Evolutionary conservation across 805 yeast genomes (phyloP).

Genomic region (Lipomyces kockii): DNA sequence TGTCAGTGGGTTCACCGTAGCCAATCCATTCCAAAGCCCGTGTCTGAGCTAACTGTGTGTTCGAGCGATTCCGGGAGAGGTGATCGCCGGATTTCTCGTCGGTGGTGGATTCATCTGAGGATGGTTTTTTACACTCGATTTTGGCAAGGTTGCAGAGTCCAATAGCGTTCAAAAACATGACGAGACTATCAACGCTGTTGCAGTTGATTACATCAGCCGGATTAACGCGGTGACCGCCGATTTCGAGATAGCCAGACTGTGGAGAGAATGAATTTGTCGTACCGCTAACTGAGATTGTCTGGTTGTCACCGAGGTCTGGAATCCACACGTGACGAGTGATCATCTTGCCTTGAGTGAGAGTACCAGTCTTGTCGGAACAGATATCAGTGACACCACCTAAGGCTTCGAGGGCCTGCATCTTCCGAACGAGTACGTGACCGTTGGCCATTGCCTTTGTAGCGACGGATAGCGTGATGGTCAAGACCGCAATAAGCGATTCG

Average conservation of each 20-base stretch:
- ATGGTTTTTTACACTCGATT: slow-evolving; percentile 50
- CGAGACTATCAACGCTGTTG: slow-evolving; percentile 8
- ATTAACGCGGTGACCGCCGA: slow-evolving; percentile 9
- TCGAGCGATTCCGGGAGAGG: background rate
- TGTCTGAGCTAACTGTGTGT: background rate
- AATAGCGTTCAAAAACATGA: slow-evolving; percentile 64
- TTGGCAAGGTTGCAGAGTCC: slow-evolving; percentile 81
- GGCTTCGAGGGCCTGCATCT: slow-evolving; percentile 76
- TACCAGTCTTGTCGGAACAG: slow-evolving; percentile 84
- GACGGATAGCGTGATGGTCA: slow-evolving; percentile 82
- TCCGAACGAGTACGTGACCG: slow-evolving; percentile 74
- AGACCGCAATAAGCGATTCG: slow-evolving; percentile 75
- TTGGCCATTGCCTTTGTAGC: slow-evolving; percentile 74
- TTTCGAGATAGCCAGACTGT: slow-evolving; percentile 28
- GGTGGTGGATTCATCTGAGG: slow-evolving; percentile 29
- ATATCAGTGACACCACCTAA: slow-evolving; percentile 78
- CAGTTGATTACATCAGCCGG: slow-evolving; percentile 4
- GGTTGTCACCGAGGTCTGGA: slow-evolving; percentile 56
- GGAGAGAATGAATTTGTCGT: slow-evolving; percentile 33
- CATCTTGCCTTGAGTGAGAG: slow-evolving; percentile 81
- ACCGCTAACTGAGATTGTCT: slow-evolving; percentile 22
- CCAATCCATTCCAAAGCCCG: slow-evolving; percentile 62
- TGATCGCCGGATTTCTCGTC: slow-evolving; percentile 45
- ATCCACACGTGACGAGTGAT: slow-evolving; percentile 72
- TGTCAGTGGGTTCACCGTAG: slow-evolving; percentile 89